Conservation (phyloP, 2,329 filamentous ascomycete species). For the Xylariaceae sp. region DNA sequence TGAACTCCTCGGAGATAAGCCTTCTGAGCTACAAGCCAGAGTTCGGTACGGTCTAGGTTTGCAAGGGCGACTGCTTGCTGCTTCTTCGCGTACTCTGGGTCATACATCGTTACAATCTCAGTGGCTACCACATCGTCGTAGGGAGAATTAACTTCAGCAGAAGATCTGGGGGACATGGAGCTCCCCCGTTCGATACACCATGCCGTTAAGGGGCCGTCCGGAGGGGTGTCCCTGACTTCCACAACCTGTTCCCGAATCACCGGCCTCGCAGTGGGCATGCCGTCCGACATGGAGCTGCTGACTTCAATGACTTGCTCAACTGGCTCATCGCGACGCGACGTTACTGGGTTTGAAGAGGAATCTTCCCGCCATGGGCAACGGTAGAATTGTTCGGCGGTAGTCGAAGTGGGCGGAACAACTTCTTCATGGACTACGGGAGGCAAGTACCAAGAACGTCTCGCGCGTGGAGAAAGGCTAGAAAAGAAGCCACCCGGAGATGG, state of each 20-base stretch:
- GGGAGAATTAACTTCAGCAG: slow-evolving; percentile 38
- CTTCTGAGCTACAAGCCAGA: slow-evolving; percentile 81
- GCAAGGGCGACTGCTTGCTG: slow-evolving; percentile 63
- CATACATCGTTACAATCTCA: slow-evolving; percentile 65
- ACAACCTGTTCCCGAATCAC: slow-evolving; percentile 38
- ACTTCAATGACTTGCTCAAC: slow-evolving; percentile 59
- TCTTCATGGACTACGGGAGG: slow-evolving; percentile 49
- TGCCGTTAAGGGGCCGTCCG: slow-evolving; percentile 30
- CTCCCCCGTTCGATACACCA: slow-evolving; percentile 27
- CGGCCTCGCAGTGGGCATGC: slow-evolving; percentile 62
- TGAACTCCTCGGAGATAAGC: slow-evolving; percentile 67
- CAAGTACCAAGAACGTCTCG: slow-evolving; percentile 77
- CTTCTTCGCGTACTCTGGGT: slow-evolving; percentile 68
- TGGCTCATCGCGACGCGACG: slow-evolving; percentile 38
- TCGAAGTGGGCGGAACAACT: slow-evolving; percentile 67
- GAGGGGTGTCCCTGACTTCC: slow-evolving; percentile 30
- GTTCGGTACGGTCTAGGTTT: slow-evolving; percentile 78
- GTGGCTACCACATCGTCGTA: slow-evolving; percentile 53
- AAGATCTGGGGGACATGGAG: slow-evolving; percentile 30
- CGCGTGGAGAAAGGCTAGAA: slow-evolving; percentile 69
- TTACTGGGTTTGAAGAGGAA: slow-evolving; percentile 32
- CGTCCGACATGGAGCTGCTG: slow-evolving; percentile 39
- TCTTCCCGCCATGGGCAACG: slow-evolving; percentile 66
- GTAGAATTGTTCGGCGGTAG: slow-evolving; percentile 90
- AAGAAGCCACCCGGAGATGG: slow-evolving; percentile 92